Base-by-base conservation (phyloP, 106 monocot genomes). In the Dendrobium huoshanense region DNA sequence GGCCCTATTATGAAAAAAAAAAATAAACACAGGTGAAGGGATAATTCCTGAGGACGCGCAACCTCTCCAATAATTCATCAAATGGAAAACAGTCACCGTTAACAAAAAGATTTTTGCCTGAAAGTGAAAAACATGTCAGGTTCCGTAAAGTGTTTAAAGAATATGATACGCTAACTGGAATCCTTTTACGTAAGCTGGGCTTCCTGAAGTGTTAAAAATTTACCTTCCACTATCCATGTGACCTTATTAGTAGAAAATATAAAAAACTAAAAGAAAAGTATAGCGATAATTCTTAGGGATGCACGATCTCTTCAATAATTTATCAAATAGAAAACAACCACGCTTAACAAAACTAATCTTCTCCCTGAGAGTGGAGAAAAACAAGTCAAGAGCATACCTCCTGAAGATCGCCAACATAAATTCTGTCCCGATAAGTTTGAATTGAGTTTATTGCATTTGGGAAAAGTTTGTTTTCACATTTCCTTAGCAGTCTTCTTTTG, bases 391-490 rank as follows among this genome's bases (percentile, higher is more conserved):
- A 73, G 0, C 82, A 54, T 87, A 98, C 97, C 94, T 98, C 97
- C 86, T 98, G 97, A 58, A 98, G 90, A 75, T 98, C 97, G 41
- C 97, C 94, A 85, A 98, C 92, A 81, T 92, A 98, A 64, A 98
- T 98, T 78, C 97, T 85, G 84, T 98, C 97, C 54, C 97, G 90
- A 82, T 98, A 98, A 16, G 97, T 98, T 77, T 98, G 94, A 79
- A 98, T 94, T 22, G 92, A 94, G 25, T 92, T 45, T 67, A 98
- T 89, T 1, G 86, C 86, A 82, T 88, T 98, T 1, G 97, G 97
- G 44, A 98, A 98, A 9, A 94, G 92, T 68, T 98, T 98, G 84
- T 98, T 98, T 81, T 98, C 94, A 82, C 97, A 98, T 82, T 98
- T 98, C 79, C 94, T 88, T 5, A 98, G 88, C 64, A 98, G 81